Evolutionary conservation across 2,329 filamentous ascomycete species (phyloP).

Genomic region (Phialemoniopsis sp.): DNA sequence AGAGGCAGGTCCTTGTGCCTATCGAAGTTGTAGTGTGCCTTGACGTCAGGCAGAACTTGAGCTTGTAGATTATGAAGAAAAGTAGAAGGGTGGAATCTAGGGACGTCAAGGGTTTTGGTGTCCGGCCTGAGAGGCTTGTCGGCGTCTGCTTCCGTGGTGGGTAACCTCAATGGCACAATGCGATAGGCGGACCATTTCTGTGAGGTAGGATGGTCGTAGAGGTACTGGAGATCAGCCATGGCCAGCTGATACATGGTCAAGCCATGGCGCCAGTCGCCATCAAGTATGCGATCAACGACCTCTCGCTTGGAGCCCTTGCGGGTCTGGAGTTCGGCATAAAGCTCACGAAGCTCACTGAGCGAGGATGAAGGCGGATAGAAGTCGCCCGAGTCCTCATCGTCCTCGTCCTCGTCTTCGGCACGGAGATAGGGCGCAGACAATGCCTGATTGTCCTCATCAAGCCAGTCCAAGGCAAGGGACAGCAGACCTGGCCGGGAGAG

Average conservation of each 20-base stretch:
- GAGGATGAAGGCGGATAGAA: slow-evolving; percentile 66
- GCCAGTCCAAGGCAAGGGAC: slow-evolving; percentile 72
- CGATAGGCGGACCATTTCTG: slow-evolving; percentile 62
- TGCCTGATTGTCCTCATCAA: slow-evolving; percentile 60
- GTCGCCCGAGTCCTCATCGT: slow-evolving; percentile 57
- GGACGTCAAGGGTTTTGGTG: slow-evolving; percentile 45
- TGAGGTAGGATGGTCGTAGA: slow-evolving; percentile 60
- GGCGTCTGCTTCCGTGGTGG: slow-evolving; percentile 26
- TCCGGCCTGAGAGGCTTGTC: slow-evolving; percentile 33
- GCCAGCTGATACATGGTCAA: slow-evolving; percentile 63
- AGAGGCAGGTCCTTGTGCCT: slow-evolving; percentile 66
- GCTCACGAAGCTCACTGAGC: slow-evolving; percentile 60
- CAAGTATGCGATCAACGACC: slow-evolving; percentile 57
- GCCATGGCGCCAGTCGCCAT: slow-evolving; percentile 66
- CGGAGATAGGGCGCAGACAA: slow-evolving; percentile 57
- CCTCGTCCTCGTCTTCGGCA: slow-evolving; percentile 38
- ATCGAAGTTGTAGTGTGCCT: slow-evolving; percentile 78
- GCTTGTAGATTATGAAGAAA: slow-evolving; percentile 74
- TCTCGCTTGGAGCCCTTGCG: slow-evolving; percentile 60
- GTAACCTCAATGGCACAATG: slow-evolving; percentile 47
- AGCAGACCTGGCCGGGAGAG: slow-evolving; percentile 70
- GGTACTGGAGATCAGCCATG: slow-evolving; percentile 63
- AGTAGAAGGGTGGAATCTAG: slow-evolving; percentile 74
- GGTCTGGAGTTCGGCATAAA: slow-evolving; percentile 57
- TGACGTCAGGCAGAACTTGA: slow-evolving; percentile 73